Base-by-base conservation (phyloP, 768 basidiomycete genomes). In the Boletellus ananas region DNA sequence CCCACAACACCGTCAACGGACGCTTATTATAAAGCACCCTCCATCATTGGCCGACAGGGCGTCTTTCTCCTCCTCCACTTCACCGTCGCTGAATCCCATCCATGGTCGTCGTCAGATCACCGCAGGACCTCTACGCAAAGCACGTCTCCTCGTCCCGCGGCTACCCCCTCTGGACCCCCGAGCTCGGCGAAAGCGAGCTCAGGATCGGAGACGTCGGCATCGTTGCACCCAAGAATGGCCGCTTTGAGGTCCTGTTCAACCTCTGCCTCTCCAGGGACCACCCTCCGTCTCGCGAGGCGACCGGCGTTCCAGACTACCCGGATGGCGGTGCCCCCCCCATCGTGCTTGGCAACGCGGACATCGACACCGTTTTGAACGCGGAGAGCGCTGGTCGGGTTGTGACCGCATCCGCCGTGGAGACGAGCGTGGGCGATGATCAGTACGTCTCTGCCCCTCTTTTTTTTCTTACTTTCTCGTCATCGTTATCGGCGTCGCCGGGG, bases 181-280 rank as follows among this genome's bases (percentile, higher is more conserved):
- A 68, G 23, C 65, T 66, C 8, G 60, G 65, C 34, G 47, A 58
- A 34, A 3, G 11, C 29, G 72, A 72, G 0, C 61, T 70, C 37
- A 64, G 51, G 25, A 70, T 74, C 35, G 73, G 74, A 2, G 74
- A 74, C 45, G 67, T 74, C 11, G 70, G 71, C 10, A 60, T 72
- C n/a, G 50, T 75, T 18, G 61, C 27, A 12, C 60, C 68, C 3
- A 59, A 59, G 14, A 54, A 62, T 43, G 73, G 72, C 41, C 55
- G 52, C 7, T 75, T 75, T 31, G 65, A 68, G 45, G 66, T 68
- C 39, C 63, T 72, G 7, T 74, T 74, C 58, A 74, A 72, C 48
- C 61, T 74, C 8, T 70, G 67, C 36, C 46, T 68, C 2, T 59
- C 71, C 40, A 67, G 66, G 33, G 61, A 70, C 41, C 64, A 73